phyloP scores from a whole-genome alignment of 495 filamentous ascomycete genomes.

The Penicillium mononematosum region DNA sequence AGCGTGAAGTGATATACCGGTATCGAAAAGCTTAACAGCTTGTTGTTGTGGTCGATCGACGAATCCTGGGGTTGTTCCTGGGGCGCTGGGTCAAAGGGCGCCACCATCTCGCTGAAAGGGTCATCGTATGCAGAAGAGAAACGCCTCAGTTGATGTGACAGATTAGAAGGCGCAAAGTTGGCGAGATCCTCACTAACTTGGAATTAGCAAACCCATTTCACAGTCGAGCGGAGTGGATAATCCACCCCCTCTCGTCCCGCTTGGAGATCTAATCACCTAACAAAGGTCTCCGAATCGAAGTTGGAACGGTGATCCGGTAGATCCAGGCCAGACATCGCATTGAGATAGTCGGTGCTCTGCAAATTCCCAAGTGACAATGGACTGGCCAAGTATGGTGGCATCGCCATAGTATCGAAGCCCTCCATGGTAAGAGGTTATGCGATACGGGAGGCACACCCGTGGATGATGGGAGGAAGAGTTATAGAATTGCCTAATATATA shows the following conservation, averaged over 20 bases:
- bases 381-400: conserved; percentile 58
- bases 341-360: conserved; percentile 53
- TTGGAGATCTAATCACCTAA: conserved; percentile 38
- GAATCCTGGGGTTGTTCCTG: conserved; percentile 41
- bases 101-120: conserved; percentile 56
- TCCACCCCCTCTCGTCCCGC: conserved; percentile 8
- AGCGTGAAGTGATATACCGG: conserved; percentile 67
- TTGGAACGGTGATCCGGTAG: conserved; percentile 55
- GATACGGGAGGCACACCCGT: conserved; percentile 9
- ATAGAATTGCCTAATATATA: background rate
- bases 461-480: background rate
- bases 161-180: conserved; percentile 34
- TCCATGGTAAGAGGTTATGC: conserved; percentile 50
- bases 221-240: conserved; percentile 2
- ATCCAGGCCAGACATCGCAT: conserved; percentile 53
- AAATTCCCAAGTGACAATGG: conserved; percentile 54
- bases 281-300: conserved; percentile 60
- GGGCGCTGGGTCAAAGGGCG: conserved; percentile 52
- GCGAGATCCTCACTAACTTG: conserved; percentile 42
- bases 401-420: conserved; percentile 63
- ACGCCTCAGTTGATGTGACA: conserved; percentile 39
- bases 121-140: conserved; percentile 63
- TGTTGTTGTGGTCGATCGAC: conserved; percentile 68
- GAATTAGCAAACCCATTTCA: background rate
- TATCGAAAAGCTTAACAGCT: conserved; percentile 74